These are phyloP conservation scores for Microdochium nivale DNA, from an alignment of 2,329 filamentous ascomycete species.

Conservation along the genomic window DNA sequence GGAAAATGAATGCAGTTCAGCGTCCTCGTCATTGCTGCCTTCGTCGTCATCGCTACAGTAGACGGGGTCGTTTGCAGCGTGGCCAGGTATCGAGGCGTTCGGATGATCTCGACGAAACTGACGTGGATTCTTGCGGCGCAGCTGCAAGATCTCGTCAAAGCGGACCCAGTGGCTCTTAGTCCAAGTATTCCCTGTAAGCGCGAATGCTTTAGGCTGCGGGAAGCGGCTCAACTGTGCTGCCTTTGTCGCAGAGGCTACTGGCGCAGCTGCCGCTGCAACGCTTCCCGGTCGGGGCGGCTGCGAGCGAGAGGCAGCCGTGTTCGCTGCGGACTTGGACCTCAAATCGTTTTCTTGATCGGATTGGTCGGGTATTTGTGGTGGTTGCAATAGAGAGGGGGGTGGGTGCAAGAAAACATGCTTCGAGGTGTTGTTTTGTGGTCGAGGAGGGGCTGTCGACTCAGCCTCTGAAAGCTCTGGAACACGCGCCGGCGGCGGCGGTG, in stretches of 20 bases:
- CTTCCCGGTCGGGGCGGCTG: neutral
- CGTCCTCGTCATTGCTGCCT: slow-evolving; percentile 8
- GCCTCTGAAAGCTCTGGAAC: neutral
- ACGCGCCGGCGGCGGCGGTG: slow-evolving; percentile 20
- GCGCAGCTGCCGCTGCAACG: slow-evolving; percentile 1
- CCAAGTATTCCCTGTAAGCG: slow-evolving; percentile 26
- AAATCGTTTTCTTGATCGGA: neutral
- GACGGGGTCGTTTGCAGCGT: neutral
- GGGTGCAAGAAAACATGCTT: neutral
- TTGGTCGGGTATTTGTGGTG: neutral
- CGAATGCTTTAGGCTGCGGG: slow-evolving; percentile 12
- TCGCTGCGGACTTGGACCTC: neutral
- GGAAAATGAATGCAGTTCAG: slow-evolving; percentile 6
- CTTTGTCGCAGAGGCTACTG: slow-evolving; percentile 18
- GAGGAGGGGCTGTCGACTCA: neutral
- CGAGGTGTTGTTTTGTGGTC: neutral
- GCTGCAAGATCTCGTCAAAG: slow-evolving; percentile 41
- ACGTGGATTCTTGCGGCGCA: slow-evolving; percentile 33
- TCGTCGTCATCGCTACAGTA: neutral
- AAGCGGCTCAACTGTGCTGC: slow-evolving; percentile 16
- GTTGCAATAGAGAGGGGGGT: neutral
- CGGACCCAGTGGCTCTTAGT: slow-evolving; percentile 43
- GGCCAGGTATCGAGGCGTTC: neutral
- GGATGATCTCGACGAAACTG: slow-evolving; percentile 16
- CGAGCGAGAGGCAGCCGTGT: neutral